Conservation (phyloP, 352 stramenopile genomes). For the Phytophthora europaea region DNA sequence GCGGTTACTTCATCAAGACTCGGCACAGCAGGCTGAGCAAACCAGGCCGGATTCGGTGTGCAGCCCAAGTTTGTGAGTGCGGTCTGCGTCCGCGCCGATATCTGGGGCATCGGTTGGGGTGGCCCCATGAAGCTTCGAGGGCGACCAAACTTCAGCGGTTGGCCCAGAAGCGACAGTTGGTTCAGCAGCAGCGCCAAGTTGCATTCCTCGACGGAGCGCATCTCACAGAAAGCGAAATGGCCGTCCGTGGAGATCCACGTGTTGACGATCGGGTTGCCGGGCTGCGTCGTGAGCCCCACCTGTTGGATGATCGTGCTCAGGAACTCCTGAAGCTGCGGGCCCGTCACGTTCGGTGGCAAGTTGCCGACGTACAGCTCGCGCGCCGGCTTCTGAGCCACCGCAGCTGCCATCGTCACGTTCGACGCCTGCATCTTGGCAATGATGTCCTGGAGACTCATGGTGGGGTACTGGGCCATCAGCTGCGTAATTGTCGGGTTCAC, state of each 20-base stretch:
- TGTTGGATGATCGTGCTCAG: conserved; percentile 90
- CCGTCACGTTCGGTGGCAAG: conserved; percentile 84
- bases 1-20: conserved; percentile 13
- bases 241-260: conserved; percentile 90
- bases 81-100: conserved; percentile 79
- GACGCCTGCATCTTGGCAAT: conserved; percentile 91
- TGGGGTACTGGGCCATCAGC: conserved; percentile 92
- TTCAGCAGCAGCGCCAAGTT: conserved; percentile 89
- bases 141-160: conserved; percentile 89
- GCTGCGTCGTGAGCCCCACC: conserved; percentile 79
- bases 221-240: conserved; percentile 91
- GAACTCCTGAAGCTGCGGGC: conserved; percentile 87
- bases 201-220: conserved; percentile 88
- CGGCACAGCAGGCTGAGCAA: conserved; percentile 49
- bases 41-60: conserved; percentile 84
- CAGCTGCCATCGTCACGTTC: conserved; percentile 78
- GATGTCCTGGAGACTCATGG: conserved; percentile 90
- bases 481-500: conserved; percentile 88
- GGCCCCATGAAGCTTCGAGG: conserved; percentile 87
- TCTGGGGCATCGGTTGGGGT: conserved; percentile 75
- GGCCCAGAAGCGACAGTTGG: conserved; percentile 78
- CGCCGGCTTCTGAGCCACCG: conserved; percentile 81
- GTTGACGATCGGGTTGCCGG: conserved; percentile 85
- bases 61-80: conserved; percentile 86
- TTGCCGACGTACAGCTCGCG: conserved; percentile 91